Evolutionary conservation across 148 eudicot species (phyloP).

Genomic region (Oxyria digyna): DNA sequence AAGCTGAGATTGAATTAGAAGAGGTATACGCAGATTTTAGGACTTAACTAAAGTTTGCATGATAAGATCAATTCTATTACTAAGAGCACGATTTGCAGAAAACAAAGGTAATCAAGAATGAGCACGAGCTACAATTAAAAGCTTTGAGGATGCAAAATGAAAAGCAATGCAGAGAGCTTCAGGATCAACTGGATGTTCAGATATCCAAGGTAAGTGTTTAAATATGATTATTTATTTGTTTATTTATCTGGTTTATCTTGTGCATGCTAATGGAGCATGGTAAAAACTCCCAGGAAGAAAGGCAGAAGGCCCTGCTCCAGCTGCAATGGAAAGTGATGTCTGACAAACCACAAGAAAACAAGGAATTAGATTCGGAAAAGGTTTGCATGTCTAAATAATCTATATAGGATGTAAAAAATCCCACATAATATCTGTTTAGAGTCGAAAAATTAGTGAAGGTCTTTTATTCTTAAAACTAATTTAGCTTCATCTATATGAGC

Average conservation of each 20-base stretch:
- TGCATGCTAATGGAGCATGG: constrained; percentile 12
- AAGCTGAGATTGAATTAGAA: constrained; percentile 70
- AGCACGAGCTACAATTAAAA: constrained; percentile 67
- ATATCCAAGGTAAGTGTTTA: constrained; percentile 46
- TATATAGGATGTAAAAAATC: too few relatives aligned
- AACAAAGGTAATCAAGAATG: constrained; percentile 46
- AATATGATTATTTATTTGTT: neutral
- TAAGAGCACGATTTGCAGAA: constrained; percentile 27
- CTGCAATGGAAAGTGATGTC: constrained; percentile 96
- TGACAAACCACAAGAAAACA: constrained; percentile 73
- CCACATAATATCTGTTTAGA: neutral
- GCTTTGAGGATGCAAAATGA: constrained; percentile 68
- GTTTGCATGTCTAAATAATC: constrained; percentile 21
- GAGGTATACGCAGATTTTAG: constrained; percentile 30
- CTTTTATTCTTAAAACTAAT: neutral
- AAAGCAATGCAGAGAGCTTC: constrained; percentile 59
- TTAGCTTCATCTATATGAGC: neutral
- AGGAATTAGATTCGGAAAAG: constrained; percentile 86
- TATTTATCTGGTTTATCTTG: constrained; percentile 12
- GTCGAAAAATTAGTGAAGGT: neutral
- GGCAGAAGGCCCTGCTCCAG: constrained; percentile 76
- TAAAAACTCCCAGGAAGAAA: constrained; percentile 53
- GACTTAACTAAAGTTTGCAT: neutral
- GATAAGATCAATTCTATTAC: neutral
- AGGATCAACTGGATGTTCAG: constrained; percentile 85